Conservation (phyloP, 2,329 filamentous ascomycete genomes). For the Aspergillus uvarum region DNA sequence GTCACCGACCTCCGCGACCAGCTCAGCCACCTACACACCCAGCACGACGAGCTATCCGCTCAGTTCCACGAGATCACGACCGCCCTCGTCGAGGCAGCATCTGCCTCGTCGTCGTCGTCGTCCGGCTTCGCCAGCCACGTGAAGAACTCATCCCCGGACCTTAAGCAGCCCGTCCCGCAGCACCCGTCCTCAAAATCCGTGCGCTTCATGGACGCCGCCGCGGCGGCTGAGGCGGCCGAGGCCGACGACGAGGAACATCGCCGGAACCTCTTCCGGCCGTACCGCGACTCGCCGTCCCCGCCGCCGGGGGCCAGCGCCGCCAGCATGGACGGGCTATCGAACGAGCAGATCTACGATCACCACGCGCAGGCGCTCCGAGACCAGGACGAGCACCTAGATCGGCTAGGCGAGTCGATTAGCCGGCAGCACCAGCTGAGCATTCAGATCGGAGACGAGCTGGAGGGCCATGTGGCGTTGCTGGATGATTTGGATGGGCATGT, state of each 20-base stretch:
- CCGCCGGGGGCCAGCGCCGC: conserved; percentile 51
- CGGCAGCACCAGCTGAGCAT: conserved; percentile 90
- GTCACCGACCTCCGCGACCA: conserved; percentile 61
- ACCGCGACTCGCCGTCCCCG: conserved; percentile 58
- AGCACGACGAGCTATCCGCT: conserved; percentile 72
- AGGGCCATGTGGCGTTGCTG: conserved; percentile 82
- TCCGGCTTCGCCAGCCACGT: too few relatives aligned
- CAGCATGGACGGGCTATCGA: conserved; percentile 77
- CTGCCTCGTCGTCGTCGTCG: conserved; percentile 63
- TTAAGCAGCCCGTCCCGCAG: conserved; percentile 46
- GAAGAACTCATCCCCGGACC: conserved; percentile 31
- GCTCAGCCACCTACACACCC: conserved; percentile 66
- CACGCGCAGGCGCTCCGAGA: conserved; percentile 79
- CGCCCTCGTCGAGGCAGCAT: conserved; percentile 16
- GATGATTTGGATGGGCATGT: conserved; percentile 84
- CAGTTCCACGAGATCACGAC: conserved; percentile 71
- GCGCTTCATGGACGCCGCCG: conserved; percentile 72
- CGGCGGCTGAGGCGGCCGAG: conserved; percentile 59
- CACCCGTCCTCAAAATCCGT: conserved; percentile 67
- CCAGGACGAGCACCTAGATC: conserved; percentile 91
- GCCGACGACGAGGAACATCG: conserved; percentile 56
- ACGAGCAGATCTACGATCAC: conserved; percentile 82
- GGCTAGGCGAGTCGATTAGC: conserved; percentile 78
- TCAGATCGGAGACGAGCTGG: conserved; percentile 93
- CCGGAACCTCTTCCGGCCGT: conserved; percentile 59